Conservation (phyloP, 768 basidiomycete genomes). For the Tylopilus subfusipes region DNA sequence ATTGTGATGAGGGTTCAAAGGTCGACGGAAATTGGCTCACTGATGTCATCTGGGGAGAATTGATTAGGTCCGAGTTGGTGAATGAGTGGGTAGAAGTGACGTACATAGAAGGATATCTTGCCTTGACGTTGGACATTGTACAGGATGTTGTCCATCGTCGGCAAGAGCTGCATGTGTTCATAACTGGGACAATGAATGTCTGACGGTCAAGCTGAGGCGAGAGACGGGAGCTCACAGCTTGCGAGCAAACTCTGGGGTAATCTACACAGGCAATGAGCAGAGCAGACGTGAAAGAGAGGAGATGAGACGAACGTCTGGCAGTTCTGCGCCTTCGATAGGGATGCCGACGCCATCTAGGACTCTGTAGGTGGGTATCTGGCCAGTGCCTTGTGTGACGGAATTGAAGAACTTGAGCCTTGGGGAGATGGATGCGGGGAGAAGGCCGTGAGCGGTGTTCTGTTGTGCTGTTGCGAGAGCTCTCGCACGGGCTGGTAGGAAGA, state of each 20-base stretch:
- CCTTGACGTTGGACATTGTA: slow-evolving; percentile 94
- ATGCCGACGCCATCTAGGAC: slow-evolving; percentile 79
- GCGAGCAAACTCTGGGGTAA: slow-evolving; percentile 64
- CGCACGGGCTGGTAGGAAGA: neutral
- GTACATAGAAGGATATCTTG: slow-evolving; percentile 85
- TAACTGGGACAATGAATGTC: slow-evolving; percentile 42
- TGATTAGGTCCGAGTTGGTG: slow-evolving; percentile 5
- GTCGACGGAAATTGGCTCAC: slow-evolving; percentile 42
- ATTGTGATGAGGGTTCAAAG: slow-evolving; percentile 1
- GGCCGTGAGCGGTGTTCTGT: slow-evolving; percentile 21
- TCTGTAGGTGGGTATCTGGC: slow-evolving; percentile 80
- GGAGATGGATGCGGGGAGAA: slow-evolving; percentile 54
- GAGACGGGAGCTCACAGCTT: slow-evolving; percentile 44
- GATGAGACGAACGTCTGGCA: slow-evolving; percentile 60
- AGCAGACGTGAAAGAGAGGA: neutral
- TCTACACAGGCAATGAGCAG: slow-evolving; percentile 37
- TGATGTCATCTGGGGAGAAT: slow-evolving; percentile 64
- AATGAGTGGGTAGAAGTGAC: slow-evolving; percentile 24
- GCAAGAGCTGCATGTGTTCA: slow-evolving; percentile 75
- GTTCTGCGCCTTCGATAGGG: slow-evolving; percentile 65
- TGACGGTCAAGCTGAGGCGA: neutral
- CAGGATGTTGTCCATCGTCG: slow-evolving; percentile 81
- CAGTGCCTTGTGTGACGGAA: slow-evolving; percentile 56
- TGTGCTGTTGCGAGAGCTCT: slow-evolving; percentile 17
- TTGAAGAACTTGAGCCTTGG: slow-evolving; percentile 77